Base-by-base conservation (phyloP, 139 green algal species). In the Zygnema cylindricum region DNA sequence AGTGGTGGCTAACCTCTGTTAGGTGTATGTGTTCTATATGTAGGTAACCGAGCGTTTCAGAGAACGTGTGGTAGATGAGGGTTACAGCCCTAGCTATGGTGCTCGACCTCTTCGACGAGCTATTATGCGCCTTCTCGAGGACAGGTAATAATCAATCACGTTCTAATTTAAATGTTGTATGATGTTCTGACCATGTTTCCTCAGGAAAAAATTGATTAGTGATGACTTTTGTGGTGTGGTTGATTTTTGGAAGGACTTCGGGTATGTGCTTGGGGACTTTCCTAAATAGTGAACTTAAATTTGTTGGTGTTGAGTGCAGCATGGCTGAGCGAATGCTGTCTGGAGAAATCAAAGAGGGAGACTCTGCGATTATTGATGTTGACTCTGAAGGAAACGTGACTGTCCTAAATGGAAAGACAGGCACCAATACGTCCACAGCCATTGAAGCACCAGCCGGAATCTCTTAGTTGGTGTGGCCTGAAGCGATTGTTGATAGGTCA, bases 61-160 rank as follows among this genome's bases (percentile, higher is more conserved):
- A 84, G 94, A 96, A 55, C 93, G 97, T 21, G 93, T 99, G 30
- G 97, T 99, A n/a, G 97, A 99, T 71, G 97, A 99, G 94, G 98
- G 98, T 36, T 99, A 98, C 96, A 98, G 97, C 94, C 97, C 98
- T 76, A 92, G 94, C 7, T 99, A 99, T 90, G 98, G 98, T 88
- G 98, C 98, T 0, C 94, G 98, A 85, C 98, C 98, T n/a, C 95
- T 99, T 92, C 94, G 98, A 69, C 95, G 98, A 88, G 97, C 98
- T 87, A 99, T 99, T 94, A 99, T 99, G 97, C 93, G 98, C 2
- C 93, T 99, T 69, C 94, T 99, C 77, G 98, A 99, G 94, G 98
- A 99, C 92, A 91, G 83, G 81, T 86, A 0, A 1, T 1, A n/a
- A n/a, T n/a, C n/a, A n/a, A n/a, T n/a, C n/a, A n/a, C n/a, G n/a